phyloP scores from a whole-genome alignment of 345 rosid species.

The Excoecaria cochinchinensis region DNA sequence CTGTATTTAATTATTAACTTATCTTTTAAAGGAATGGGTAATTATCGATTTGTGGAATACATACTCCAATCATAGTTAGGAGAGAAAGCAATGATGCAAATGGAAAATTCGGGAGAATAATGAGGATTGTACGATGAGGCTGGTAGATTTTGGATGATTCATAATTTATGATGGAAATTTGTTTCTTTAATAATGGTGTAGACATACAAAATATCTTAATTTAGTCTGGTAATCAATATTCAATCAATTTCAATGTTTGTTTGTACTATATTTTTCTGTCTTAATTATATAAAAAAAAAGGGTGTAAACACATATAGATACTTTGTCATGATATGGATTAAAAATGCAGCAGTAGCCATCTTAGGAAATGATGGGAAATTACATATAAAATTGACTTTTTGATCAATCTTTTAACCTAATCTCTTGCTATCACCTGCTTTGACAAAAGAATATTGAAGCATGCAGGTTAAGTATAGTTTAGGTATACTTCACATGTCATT shows the following conservation, averaged over 20 bases:
- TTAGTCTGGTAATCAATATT: too few relatives aligned
- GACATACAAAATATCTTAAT: background rate
- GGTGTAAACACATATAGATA: background rate
- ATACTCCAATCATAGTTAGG: background rate
- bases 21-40: background rate
- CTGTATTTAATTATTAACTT: background rate
- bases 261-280: too few relatives aligned
- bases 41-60: background rate
- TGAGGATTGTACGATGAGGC: background rate
- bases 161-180: background rate
- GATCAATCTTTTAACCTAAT: conserved; percentile 10
- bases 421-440: conserved; percentile 14
- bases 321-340: background rate
- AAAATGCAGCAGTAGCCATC: conserved; percentile 7
- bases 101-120: conserved; percentile 3
- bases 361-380: conserved; percentile 23
- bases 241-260: too few relatives aligned
- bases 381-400: conserved; percentile 14
- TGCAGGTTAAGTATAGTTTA: conserved; percentile 21
- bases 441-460: conserved; percentile 4
- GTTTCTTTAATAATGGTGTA: background rate
- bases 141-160: conserved; percentile 5
- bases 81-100: background rate
- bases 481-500: conserved; percentile 17
- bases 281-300: background rate